These are phyloP conservation scores for Syzygium oleosum DNA, from an alignment of 345 rosid species.

Conservation along the genomic window DNA sequence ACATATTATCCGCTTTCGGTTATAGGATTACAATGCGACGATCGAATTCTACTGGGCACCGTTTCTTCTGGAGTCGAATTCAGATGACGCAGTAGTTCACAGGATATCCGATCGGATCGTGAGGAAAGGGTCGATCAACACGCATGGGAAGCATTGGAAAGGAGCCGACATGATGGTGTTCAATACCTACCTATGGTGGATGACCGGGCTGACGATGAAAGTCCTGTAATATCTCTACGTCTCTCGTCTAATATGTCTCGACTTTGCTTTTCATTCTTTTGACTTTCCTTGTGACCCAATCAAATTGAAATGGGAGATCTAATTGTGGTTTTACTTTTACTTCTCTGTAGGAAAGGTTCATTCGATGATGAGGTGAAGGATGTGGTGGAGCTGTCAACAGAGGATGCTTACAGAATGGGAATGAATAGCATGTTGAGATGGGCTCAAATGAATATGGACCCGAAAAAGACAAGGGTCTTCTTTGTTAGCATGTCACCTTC, in stretches of 20 bases:
- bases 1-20: background rate
- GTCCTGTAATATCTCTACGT: constrained; percentile 34
- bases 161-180: constrained; percentile 69
- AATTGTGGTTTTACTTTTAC: background rate
- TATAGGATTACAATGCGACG: constrained; percentile 68
- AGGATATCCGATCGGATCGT: constrained; percentile 74
- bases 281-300: constrained; percentile 23
- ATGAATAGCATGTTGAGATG: constrained; percentile 9
- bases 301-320: background rate
- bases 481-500: constrained; percentile 16
- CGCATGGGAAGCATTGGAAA: constrained; percentile 90
- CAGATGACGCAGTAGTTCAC: constrained; percentile 74
- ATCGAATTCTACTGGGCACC: constrained; percentile 99
- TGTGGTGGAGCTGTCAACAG: constrained; percentile 3
- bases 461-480: constrained; percentile 3
- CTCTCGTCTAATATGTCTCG: background rate
- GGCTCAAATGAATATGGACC: constrained; percentile 7
- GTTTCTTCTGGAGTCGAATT: constrained; percentile 87
- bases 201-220: constrained; percentile 85
- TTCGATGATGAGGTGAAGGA: constrained; percentile 12
- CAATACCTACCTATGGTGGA: constrained; percentile 96
- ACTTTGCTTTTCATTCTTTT: background rate
- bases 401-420: constrained; percentile 11
- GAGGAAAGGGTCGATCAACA: constrained; percentile 80
- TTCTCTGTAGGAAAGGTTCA: constrained; percentile 6